Conservation (phyloP, 345 rosid species). For the Capsella bursapastoris region DNA sequence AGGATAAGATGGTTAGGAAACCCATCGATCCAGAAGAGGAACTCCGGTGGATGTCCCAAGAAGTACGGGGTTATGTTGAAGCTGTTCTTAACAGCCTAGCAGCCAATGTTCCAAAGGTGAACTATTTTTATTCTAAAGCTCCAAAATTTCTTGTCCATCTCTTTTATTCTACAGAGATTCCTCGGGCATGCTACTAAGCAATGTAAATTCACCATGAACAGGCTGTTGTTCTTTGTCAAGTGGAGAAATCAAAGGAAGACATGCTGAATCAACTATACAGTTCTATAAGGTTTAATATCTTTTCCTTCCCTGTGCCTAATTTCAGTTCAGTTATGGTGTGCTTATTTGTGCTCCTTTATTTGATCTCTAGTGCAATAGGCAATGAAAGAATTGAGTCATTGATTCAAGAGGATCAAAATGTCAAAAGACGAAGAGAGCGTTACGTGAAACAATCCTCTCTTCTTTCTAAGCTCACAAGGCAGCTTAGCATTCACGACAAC, state of each 20-base stretch:
- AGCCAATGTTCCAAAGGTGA: conserved; percentile 97
- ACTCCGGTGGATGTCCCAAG: conserved; percentile 99
- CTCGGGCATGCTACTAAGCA: conserved; percentile 23
- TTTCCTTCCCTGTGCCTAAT: background rate
- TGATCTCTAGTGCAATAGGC: conserved; percentile 73
- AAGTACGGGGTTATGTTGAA: conserved; percentile 99
- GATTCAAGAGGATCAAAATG: conserved; percentile 91
- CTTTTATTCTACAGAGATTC: background rate
- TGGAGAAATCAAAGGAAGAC: conserved; percentile 97
- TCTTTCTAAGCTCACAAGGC: conserved; percentile 80
- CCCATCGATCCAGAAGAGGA: conserved; percentile 99
- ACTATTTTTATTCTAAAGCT: conserved; percentile 29
- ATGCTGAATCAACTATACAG: conserved; percentile 96
- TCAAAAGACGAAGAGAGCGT: conserved; percentile 76
- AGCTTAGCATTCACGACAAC: conserved; percentile 88
- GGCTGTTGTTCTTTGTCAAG: conserved; percentile 99
- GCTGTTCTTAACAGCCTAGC: conserved; percentile 99
- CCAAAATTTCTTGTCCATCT: conserved; percentile 1
- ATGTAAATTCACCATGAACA: conserved; percentile 59
- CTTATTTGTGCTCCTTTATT: conserved; percentile 27
- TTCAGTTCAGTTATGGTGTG: conserved; percentile 4
- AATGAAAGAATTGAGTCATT: conserved; percentile 76
- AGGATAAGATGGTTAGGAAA: conserved; percentile 93
- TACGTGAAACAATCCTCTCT: conserved; percentile 85
- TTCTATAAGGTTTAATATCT: conserved; percentile 69